Base-by-base conservation (phyloP, 2,329 filamentous ascomycete species). In the Penicillium sp. region DNA sequence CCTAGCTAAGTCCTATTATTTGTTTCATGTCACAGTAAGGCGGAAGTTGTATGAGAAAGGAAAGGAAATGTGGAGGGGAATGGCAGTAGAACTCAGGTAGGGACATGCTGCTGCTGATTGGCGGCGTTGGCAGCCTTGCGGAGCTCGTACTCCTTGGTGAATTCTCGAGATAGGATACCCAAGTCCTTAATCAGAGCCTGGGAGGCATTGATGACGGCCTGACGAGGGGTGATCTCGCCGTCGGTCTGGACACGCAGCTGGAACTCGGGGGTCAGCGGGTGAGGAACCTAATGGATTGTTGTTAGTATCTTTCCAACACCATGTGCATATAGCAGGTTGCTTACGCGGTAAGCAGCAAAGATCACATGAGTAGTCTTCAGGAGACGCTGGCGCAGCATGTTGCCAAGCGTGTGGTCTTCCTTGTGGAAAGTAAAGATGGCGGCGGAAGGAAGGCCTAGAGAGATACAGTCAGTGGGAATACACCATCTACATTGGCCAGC, bases 371-470 rank as follows among this genome's bases (percentile, higher is more conserved):
- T 84, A 68, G 90, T 89, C 73, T 89, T 87, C 78, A 94, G 87
- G 55, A 99, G 88, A 68, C 93, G 90, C 69, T 90, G 87, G 46
- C 89, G 85, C 55, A 99, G 83, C 54, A 99, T 82, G 74, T 99
- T 97, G 66, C 88, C 94, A 26, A 99, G 84, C 1, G 93, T 97
- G 77, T 97, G 93, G 68, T 99, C 94, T 75, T 99, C 94, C 76
- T 97, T 97, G 77, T 91, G 90, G 77, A 99, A 87, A 57, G 90
- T 86, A 79, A 99, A 99, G 76, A 97, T 89, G 10, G 91, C 89
- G n/a, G 90, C 92, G 73, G 96, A 96, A 22, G 93, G 90, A 72
- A 96, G 92, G 70, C 91, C 92, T 94, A 57, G 39, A 35, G n/a
- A 9, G 16, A 26, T 7, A 39, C 1, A 11, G 53, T 66, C 26